Base-by-base conservation (phyloP, 1,139 yeast genomes). In the Taphrina betulina region DNA sequence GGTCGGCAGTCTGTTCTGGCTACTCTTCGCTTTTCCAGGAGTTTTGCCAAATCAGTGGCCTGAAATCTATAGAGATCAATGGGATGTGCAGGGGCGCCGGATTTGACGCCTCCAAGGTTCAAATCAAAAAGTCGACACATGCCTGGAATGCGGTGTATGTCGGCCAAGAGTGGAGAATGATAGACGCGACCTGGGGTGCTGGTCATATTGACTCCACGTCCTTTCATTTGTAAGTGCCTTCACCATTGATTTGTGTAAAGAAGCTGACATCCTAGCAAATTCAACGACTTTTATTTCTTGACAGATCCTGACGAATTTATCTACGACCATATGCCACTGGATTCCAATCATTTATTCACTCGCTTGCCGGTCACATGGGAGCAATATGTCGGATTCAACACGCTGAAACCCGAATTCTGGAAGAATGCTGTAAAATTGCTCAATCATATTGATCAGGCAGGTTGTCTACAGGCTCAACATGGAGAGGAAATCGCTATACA, bases 141-240 rank as follows among this genome's bases (percentile, higher is more conserved):
- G 48, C 48, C 2, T 43, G 48, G 48, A 43, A 43, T 20, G 48
- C 48, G 12, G 38, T 43, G 2, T 43, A 5, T 20, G 16, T 43
- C 10, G 28, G 31, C 1, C 20, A 33, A n/a, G 48, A 43, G 20
- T 43, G 48, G 48, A 24, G 48, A 8, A 29, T 43, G 48, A 33
- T 43, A 7, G 48, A 43, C 14, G 7, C 36, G 12, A 43, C 48
- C n/a, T 43, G 48, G 48, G 48, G 48, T 7, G 48, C 48, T 8
- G 48, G 48, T 14, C 17, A 22, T 12, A 23, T 43, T 17, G 17
- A 4, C 20, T 23, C 24, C 5, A 41, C 45, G 12, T 5, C 7
- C 1, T 43, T 43, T 28, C 3, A 22, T 5, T 28, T 28, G 45
- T 41, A 28, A 26, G 45, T 24, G n/a, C n/a, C n/a, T n/a, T n/a